phyloP scores from a whole-genome alignment of 441 rosid genomes.

The Pelargonium hybrid region DNA sequence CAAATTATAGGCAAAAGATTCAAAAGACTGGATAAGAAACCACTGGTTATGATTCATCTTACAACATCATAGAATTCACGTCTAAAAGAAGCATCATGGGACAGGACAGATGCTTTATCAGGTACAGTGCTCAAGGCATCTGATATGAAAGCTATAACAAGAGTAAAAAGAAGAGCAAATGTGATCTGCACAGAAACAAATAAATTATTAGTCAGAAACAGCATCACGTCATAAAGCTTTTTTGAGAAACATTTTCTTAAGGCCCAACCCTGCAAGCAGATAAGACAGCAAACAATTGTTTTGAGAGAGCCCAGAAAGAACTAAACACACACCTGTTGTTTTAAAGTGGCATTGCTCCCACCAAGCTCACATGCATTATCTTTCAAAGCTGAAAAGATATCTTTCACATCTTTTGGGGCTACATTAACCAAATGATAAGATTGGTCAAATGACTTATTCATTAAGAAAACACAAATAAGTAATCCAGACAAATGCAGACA shows the following conservation, averaged over 20 bases:
- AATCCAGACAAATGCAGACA: background rate
- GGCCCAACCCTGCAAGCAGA: constrained; percentile 8
- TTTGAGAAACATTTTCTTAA: no score
- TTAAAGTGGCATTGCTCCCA: constrained; percentile 43
- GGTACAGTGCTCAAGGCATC: constrained; percentile 79
- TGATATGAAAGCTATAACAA: constrained; percentile 72
- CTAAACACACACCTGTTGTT: constrained; percentile 53
- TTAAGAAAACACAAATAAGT: background rate
- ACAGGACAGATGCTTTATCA: constrained; percentile 65
- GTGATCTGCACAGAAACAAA: constrained; percentile 53
- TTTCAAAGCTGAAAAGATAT: constrained; percentile 51
- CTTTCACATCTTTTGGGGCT: constrained; percentile 85
- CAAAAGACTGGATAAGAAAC: constrained; percentile 16
- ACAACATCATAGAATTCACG: constrained; percentile 83
- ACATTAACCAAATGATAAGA: constrained; percentile 20
- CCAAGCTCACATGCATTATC: constrained; percentile 55
- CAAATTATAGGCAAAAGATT: constrained; percentile 15
- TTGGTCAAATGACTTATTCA: background rate
- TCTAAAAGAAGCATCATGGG: constrained; percentile 70
- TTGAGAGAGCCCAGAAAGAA: constrained; percentile 9
- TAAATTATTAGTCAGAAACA: constrained; percentile 8
- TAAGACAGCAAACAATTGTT: constrained; percentile 10
- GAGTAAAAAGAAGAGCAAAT: constrained; percentile 68
- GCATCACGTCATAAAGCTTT: constrained; percentile 1
- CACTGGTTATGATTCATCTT: constrained; percentile 30